Base-by-base conservation (phyloP, 345 rosid species). In the Kandelia obovata region DNA sequence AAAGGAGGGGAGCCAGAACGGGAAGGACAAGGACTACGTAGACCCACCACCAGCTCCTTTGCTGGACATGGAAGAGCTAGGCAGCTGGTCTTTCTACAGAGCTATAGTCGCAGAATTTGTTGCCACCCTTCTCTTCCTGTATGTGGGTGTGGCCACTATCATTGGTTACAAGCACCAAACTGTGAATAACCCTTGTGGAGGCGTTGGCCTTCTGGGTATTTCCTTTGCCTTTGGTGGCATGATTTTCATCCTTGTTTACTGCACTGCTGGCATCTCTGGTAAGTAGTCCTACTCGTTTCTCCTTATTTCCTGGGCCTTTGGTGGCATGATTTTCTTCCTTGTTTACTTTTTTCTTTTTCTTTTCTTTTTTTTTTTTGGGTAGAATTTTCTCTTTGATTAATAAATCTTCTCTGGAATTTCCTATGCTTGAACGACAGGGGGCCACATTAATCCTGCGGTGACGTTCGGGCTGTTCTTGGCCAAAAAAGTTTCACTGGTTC, bases 11-110 rank as follows among this genome's bases (percentile, higher is more conserved):
- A 56, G 59, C 59, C 59, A 25, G 6, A 30, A 4, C 13, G 49
- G 61, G 5, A 35, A 46, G 64, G 63, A 58, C 62, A 35, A 46
- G 64, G 63, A 68, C 62, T 58, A 57, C 55, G 13, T 19, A 5
- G 71, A 68, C 55, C 63, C 71, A 26, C 71, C 71, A 26, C 71
- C 64, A 20, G 63, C 60, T 39, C 71, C 71, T 37, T 28, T 68
- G 25, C 43, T 68, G 35, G 55, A 43, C 64, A 10, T 43, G 26
- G 39, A 1, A 37, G 71, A 57, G 63, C 11, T 68, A 2, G 20
- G 20, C 53, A 5, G 28, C 5, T 68, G 71, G 71, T 53, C 71
- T 19, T 68, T 68, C 31, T 20, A 67, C 71, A 67, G 63, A 57
- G 62, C 71, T 58, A 0, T 58, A 25, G 27, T 67, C 19, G 71